These are phyloP conservation scores for Cercospora janseana DNA, from an alignment of 2,329 filamentous ascomycete species.

Conservation along the genomic window DNA sequence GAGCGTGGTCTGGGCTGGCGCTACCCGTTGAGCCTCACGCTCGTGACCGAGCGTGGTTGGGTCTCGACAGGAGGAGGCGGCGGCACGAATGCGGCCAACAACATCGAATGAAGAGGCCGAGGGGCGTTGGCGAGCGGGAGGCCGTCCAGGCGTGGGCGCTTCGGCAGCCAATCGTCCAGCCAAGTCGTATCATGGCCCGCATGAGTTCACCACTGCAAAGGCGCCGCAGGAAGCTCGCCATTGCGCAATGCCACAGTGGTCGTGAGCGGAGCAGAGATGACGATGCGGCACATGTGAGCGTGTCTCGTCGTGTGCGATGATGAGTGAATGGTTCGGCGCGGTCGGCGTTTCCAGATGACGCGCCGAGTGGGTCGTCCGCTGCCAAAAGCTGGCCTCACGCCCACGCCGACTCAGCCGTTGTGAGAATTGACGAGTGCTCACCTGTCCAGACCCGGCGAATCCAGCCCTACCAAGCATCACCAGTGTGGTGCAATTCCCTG, in stretches of 20 bases:
- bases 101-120: slow-evolving; percentile 14
- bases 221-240: neutral
- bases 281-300: neutral
- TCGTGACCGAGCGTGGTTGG: slow-evolving; percentile 24
- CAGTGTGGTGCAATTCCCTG: neutral
- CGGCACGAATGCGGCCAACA: slow-evolving; percentile 7
- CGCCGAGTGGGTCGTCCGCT: neutral
- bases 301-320: neutral
- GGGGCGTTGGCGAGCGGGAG: slow-evolving; percentile 3
- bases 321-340: too few species aligned
- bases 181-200: slow-evolving; percentile 6
- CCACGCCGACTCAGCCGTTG: neutral
- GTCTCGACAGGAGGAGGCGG: slow-evolving; percentile 13
- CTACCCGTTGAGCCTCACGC: slow-evolving; percentile 32
- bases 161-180: slow-evolving; percentile 19
- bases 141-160: slow-evolving; percentile 23
- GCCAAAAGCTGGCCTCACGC: neutral
- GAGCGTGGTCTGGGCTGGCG: slow-evolving; percentile 35
- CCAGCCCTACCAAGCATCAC: neutral
- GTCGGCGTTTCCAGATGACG: slow-evolving; percentile 8
- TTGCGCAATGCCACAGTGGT: neutral
- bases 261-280: neutral
- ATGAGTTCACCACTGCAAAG: neutral
- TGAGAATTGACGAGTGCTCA: neutral
- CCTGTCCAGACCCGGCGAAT: neutral